A percentile compares a stretch with the other conserved stretches of the same genome.
These are phyloP conservation scores for Licmophora abbreviata DNA, from an alignment of 108 stramenopile genomes.

Conservation along the genomic window DNA sequence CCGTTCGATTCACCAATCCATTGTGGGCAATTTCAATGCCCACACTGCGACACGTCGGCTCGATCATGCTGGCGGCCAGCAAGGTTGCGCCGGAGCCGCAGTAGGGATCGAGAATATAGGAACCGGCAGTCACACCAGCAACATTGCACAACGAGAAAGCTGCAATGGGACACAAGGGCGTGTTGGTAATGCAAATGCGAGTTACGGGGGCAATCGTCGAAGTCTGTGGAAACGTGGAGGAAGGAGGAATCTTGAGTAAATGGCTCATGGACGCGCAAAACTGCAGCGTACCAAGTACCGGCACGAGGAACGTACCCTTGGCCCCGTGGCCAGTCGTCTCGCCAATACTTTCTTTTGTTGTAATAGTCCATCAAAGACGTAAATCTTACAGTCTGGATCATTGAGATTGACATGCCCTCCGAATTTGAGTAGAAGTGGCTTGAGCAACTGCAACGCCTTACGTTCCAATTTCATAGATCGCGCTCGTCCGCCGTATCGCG, in stretches of 20 bases:
- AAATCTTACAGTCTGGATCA: constrained; percentile 60
- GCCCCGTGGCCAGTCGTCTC: constrained; percentile 51
- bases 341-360: constrained; percentile 31
- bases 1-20: constrained; percentile 53
- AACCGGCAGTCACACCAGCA: constrained; percentile 27
- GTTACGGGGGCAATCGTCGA: constrained; percentile 68
- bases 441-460: constrained; percentile 46
- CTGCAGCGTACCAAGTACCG: not conserved
- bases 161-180: constrained; percentile 77
- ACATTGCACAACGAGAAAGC: constrained; percentile 73
- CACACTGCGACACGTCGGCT: constrained; percentile 45
- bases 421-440: constrained; percentile 40
- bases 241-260: not conserved
- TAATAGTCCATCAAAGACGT: constrained; percentile 70
- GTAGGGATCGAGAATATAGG: constrained; percentile 72
- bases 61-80: constrained; percentile 72
- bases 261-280: not conserved
- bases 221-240: constrained; percentile 7
- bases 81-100: constrained; percentile 72
- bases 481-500: constrained; percentile 58
- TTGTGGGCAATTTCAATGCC: constrained; percentile 76
- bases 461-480: constrained; percentile 60
- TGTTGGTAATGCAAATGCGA: constrained; percentile 78
- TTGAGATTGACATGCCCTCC: constrained; percentile 58
- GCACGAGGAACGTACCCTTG: constrained; percentile 24